phyloP scores from a whole-genome alignment of 75 land plant species.

The Adiantum capillusveneris region DNA sequence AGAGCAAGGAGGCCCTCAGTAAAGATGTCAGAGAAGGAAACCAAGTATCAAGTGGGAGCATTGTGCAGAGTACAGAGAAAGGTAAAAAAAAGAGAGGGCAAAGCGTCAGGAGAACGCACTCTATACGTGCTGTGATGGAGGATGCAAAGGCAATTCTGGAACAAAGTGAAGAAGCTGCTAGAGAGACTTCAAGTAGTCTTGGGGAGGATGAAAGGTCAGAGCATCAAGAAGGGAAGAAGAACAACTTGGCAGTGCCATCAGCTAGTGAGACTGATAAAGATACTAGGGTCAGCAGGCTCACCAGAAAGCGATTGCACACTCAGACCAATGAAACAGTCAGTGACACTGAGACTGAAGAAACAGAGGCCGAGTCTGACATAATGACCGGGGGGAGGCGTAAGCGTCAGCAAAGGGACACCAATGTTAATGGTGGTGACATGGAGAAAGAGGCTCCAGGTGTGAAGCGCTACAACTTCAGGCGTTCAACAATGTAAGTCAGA shows the following conservation, averaged over 20 bases:
- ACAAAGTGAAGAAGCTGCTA: background rate
- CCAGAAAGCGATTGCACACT: slow-evolving; percentile 32
- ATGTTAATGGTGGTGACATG: slow-evolving; percentile 7
- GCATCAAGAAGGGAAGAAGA: slow-evolving; percentile 4
- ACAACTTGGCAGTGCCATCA: background rate
- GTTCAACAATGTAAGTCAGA: slow-evolving; percentile 63
- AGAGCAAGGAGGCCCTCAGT: background rate
- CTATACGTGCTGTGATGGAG: slow-evolving; percentile 55
- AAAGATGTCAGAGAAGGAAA: background rate
- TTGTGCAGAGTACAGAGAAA: background rate
- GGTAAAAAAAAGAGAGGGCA: slow-evolving; percentile 4
- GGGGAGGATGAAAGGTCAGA: slow-evolving; percentile 8
- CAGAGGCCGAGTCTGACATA: slow-evolving; percentile 43
- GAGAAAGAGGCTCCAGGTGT: slow-evolving; percentile 30
- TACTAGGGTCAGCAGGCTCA: slow-evolving; percentile 1
- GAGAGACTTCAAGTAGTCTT: slow-evolving; percentile 12
- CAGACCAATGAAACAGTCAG: slow-evolving; percentile 20
- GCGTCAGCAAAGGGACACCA: slow-evolving; percentile 32
- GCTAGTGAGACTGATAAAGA: slow-evolving; percentile 4
- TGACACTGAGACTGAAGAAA: slow-evolving; percentile 41
- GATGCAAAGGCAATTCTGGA: slow-evolving; percentile 50
- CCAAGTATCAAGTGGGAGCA: background rate
- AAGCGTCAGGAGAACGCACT: slow-evolving; percentile 41
- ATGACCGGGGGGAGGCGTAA: slow-evolving; percentile 43
- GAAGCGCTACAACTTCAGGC: slow-evolving; percentile 76